These are phyloP conservation scores for Trichoderma orchidacearum DNA, from an alignment of 495 filamentous ascomycete genomes.

Conservation along the genomic window DNA sequence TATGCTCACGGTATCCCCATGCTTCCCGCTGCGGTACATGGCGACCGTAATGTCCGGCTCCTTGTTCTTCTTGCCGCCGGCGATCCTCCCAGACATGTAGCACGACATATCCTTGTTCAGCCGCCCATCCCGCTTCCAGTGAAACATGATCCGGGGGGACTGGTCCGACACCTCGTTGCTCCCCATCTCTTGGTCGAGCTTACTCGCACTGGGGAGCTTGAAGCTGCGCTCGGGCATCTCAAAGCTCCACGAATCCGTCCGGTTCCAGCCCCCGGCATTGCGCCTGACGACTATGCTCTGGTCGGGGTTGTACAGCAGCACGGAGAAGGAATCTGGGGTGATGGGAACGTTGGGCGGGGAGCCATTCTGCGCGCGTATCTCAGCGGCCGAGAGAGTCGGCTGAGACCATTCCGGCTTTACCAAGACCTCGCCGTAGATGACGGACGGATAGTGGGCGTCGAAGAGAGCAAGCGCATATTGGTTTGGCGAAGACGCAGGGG, in stretches of 20 bases:
- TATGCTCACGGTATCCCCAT: constrained; percentile 48
- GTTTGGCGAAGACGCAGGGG: constrained; percentile 54
- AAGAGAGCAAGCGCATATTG: constrained; percentile 76
- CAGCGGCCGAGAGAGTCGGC: constrained; percentile 63
- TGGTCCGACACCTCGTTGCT: constrained; percentile 53
- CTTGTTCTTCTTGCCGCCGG: constrained; percentile 57
- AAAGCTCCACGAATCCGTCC: constrained; percentile 74
- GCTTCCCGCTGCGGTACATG: constrained; percentile 45
- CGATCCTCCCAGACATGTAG: constrained; percentile 61
- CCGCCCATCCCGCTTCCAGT: constrained; percentile 84
- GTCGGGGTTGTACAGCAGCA: constrained; percentile 92
- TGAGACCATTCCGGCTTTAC: constrained; percentile 74
- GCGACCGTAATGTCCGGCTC: constrained; percentile 92
- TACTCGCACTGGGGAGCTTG: constrained; percentile 58
- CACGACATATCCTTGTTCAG: constrained; percentile 70
- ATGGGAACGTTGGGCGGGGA: constrained; percentile 62
- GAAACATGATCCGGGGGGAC: constrained; percentile 72
- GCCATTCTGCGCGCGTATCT: constrained; percentile 52
- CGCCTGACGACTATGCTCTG: constrained; percentile 61
- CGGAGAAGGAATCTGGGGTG: constrained; percentile 60
- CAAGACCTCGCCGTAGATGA: constrained; percentile 81
- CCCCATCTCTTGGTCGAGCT: constrained; percentile 60
- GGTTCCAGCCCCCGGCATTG: constrained; percentile 62
- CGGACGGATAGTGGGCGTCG: constrained; percentile 65
- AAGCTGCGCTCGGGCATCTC: constrained; percentile 83